Conservation (phyloP, 2,329 filamentous ascomycete species). For the Hymenoscyphus fructigenus region DNA sequence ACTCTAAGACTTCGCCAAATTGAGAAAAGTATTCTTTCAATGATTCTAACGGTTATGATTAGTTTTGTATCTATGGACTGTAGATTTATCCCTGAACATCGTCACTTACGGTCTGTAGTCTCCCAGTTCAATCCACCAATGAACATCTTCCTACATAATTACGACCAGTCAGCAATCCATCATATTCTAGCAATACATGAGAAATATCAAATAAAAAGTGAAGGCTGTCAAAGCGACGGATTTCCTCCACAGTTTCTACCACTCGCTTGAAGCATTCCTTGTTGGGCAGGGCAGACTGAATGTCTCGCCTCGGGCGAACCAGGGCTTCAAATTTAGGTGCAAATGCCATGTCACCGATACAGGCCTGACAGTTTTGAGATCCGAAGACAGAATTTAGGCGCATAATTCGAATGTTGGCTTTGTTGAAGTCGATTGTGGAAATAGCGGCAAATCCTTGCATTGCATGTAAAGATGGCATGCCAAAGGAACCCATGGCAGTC, state of each 20-base stretch:
- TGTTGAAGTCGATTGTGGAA: neutral
- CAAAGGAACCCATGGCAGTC: conserved; percentile 26
- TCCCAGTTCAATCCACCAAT: conserved; percentile 99
- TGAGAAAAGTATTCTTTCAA: conserved; percentile 96
- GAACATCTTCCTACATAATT: conserved; percentile 86
- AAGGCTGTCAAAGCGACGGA: neutral
- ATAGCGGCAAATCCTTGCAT: neutral
- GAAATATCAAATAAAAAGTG: conserved; percentile 6
- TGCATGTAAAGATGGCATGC: conserved; percentile 13
- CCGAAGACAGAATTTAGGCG: neutral
- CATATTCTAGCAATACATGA: conserved; percentile 14
- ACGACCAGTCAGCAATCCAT: conserved; percentile 30
- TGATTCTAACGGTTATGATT: conserved; percentile 65
- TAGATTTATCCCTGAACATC: neutral
- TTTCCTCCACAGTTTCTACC: neutral
- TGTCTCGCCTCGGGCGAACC: conserved; percentile 6
- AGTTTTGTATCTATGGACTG: neutral
- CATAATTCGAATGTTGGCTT: neutral
- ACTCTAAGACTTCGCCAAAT: conserved; percentile 95
- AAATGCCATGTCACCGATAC: neutral
- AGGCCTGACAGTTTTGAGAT: neutral
- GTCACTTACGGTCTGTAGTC: conserved; percentile 85
- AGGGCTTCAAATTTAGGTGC: neutral
- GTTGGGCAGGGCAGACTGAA: neutral
- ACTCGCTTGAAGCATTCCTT: conserved; percentile 6